phyloP scores from a whole-genome alignment of 208 protist species.

The Cochliopodium minus region DNA sequence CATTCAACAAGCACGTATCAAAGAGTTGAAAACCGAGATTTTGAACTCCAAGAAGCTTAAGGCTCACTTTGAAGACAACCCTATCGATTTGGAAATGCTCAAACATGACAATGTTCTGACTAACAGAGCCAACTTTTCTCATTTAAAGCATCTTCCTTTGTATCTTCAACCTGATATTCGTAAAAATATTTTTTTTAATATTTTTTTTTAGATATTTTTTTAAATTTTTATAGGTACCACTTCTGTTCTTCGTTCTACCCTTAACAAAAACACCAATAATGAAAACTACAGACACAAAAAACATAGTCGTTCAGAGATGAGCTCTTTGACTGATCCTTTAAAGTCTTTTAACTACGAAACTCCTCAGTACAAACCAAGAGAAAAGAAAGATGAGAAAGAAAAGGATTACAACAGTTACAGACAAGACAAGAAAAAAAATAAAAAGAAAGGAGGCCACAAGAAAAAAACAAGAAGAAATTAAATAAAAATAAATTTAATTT shows the following conservation, averaged over 20 bases:
- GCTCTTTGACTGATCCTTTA: not conserved
- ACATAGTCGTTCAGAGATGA: not conserved
- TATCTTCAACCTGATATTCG: slow-evolving; percentile 59
- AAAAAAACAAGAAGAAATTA: too few relatives aligned
- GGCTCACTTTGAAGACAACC: slow-evolving; percentile 29
- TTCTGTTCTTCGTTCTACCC: slow-evolving; percentile 41
- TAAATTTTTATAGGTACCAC: slow-evolving; percentile 42
- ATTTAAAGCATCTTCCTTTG: not conserved
- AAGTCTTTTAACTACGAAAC: slow-evolving; percentile 43
- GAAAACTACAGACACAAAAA: slow-evolving; percentile 6
- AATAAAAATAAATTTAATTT: too few relatives aligned
- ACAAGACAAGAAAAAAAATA: not conserved
- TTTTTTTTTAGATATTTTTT: too few relatives aligned
- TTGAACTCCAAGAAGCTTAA: slow-evolving; percentile 35
- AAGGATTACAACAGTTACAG: slow-evolving; percentile 1
- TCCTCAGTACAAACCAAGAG: slow-evolving; percentile 36
- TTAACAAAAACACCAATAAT: slow-evolving; percentile 23
- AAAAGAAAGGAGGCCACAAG: too few relatives aligned
- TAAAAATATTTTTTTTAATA: slow-evolving; percentile 42
- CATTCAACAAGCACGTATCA: slow-evolving; percentile 49
- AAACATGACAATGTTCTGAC: slow-evolving; percentile 12
- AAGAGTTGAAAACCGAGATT: slow-evolving; percentile 58
- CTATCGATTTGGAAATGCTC: slow-evolving; percentile 15
- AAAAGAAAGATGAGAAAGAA: slow-evolving; percentile 20
- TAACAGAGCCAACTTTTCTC: not conserved